These are phyloP conservation scores for Termitomyces bulborhizus DNA, from an alignment of 768 basidiomycete genomes.

Conservation along the genomic window DNA sequence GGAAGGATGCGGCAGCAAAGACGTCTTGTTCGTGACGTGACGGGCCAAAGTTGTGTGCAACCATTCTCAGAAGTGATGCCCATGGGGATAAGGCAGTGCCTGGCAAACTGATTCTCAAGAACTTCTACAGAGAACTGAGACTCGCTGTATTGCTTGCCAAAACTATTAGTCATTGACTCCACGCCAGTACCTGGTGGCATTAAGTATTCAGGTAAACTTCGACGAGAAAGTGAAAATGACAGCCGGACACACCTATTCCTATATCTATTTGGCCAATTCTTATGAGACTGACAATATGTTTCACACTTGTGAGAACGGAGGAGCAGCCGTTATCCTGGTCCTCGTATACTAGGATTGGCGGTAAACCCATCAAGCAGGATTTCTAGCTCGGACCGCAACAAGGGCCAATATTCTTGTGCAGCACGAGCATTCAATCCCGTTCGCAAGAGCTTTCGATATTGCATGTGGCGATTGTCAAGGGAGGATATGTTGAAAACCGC, in stretches of 20 bases:
- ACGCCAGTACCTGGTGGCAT: slow-evolving; percentile 64
- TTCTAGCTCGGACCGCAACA: slow-evolving; percentile 29
- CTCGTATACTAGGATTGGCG: slow-evolving; percentile 23
- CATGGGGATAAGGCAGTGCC: slow-evolving; percentile 85
- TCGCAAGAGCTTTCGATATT: slow-evolving; percentile 35
- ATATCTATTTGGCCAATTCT: slow-evolving; percentile 77
- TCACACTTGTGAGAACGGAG: slow-evolving; percentile 77
- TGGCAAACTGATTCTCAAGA: slow-evolving; percentile 59
- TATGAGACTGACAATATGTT: slow-evolving; percentile 80
- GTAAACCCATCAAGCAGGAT: slow-evolving; percentile 27
- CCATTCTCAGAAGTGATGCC: slow-evolving; percentile 95
- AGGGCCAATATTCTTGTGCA: slow-evolving; percentile 25
- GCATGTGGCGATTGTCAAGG: slow-evolving; percentile 27
- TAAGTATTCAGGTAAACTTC: background rate
- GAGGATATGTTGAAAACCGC: slow-evolving; percentile 40
- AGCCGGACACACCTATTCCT: slow-evolving; percentile 65
- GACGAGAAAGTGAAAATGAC: slow-evolving; percentile 2
- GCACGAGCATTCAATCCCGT: slow-evolving; percentile 29
- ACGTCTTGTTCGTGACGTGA: slow-evolving; percentile 71
- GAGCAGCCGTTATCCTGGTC: slow-evolving; percentile 42
- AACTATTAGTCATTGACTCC: slow-evolving; percentile 85
- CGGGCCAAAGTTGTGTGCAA: slow-evolving; percentile 74
- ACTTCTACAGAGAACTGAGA: slow-evolving; percentile 67
- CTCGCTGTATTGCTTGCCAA: slow-evolving; percentile 45
- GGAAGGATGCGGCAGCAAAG: slow-evolving; percentile 82